These are phyloP conservation scores for Fraxinus americana DNA, from an alignment of 257 asterid species.

Conservation along the genomic window DNA sequence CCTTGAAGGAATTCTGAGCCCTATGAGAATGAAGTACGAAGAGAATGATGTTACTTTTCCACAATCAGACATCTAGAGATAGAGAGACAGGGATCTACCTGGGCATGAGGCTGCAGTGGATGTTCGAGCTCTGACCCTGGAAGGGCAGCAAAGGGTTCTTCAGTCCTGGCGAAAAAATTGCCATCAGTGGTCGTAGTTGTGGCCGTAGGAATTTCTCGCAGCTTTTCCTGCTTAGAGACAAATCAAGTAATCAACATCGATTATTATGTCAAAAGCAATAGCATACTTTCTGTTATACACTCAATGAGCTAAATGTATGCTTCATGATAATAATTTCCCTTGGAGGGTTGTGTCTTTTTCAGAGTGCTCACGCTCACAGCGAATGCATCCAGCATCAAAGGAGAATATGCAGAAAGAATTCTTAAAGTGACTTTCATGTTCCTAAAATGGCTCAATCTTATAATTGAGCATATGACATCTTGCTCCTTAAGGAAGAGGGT, in stretches of 20 bases:
- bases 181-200: slow-evolving; percentile 66
- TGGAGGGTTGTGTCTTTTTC: slow-evolving; percentile 12
- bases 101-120: slow-evolving; percentile 59
- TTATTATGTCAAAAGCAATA: slow-evolving; percentile 10
- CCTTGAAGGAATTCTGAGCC: slow-evolving; percentile 84
- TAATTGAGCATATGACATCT: no score
- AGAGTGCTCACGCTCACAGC: neutral
- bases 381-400: slow-evolving; percentile 11
- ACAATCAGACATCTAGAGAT: slow-evolving; percentile 4
- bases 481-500: no score
- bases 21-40: slow-evolving; percentile 34
- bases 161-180: slow-evolving; percentile 49
- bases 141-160: slow-evolving; percentile 68
- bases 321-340: slow-evolving; percentile 8
- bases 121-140: slow-evolving; percentile 90
- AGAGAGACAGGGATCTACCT: slow-evolving; percentile 48
- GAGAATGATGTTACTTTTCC: slow-evolving; percentile 21
- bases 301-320: neutral
- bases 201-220: slow-evolving; percentile 88
- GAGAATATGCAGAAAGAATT: neutral
- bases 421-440: slow-evolving; percentile 1
- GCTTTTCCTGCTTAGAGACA: slow-evolving; percentile 67
- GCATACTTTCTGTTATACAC: slow-evolving; percentile 18
- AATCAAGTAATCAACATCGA: slow-evolving; percentile 16
- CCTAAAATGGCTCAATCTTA: neutral